These are phyloP conservation scores for Ceratobasidium sp. DNA, from an alignment of 1,284 basidiomycete species.

Conservation along the genomic window DNA sequence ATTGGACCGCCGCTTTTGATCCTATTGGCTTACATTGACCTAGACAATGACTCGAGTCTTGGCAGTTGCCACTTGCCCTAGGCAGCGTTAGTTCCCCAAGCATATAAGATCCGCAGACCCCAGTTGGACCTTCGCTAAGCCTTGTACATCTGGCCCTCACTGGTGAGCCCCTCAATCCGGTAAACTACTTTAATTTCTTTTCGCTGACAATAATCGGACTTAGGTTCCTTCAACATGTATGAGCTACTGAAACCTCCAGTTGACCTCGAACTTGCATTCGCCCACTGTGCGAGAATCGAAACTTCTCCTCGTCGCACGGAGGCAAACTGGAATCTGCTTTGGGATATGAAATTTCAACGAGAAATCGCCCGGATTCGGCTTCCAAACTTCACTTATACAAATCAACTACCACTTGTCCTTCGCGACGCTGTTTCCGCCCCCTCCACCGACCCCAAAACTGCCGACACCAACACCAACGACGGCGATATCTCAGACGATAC, in stretches of 20 bases:
- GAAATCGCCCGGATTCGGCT: neutral
- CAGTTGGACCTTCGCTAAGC: no score
- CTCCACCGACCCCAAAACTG: neutral
- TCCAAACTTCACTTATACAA: neutral
- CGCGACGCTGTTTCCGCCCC: neutral
- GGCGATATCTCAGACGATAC: neutral
- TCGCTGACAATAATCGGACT: no score
- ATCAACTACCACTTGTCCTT: neutral
- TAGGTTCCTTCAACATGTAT: neutral
- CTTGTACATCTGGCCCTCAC: no score
- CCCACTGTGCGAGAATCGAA: neutral
- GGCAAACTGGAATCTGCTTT: neutral
- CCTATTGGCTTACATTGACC: no score
- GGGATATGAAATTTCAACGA: neutral
- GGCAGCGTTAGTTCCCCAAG: no score
- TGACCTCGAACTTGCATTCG: neutral
- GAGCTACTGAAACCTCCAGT: neutral
- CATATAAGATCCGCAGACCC: no score
- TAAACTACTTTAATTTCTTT: no score
- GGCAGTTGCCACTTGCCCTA: no score
- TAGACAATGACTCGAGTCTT: no score
- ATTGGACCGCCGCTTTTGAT: no score
- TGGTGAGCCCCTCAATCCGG: no score
- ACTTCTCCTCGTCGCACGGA: neutral
- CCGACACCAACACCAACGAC: neutral